Conservation (phyloP, 2,329 filamentous ascomycete species). For the Xylariaceae sp. region DNA sequence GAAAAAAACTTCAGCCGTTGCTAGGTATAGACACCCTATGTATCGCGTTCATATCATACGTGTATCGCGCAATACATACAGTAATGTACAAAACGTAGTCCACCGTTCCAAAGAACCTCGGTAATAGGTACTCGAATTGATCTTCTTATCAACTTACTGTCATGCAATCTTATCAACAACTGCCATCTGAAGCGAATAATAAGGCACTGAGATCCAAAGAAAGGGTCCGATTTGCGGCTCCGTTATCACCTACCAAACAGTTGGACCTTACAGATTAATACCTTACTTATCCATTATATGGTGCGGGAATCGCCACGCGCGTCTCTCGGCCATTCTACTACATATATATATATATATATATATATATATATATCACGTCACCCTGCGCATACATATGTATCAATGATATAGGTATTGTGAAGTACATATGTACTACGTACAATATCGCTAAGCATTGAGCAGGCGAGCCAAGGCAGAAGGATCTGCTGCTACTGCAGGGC, state of each 20-base stretch:
- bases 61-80: too few species aligned
- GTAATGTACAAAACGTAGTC: too few species aligned
- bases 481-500: neutral
- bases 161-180: neutral
- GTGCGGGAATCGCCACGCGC: neutral
- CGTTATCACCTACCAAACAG: constrained; percentile 10
- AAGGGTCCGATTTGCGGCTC: constrained; percentile 25
- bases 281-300: constrained; percentile 6
- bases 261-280: constrained; percentile 15
- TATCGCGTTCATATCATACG: too few species aligned
- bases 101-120: too few species aligned
- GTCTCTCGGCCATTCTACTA: neutral
- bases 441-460: neutral
- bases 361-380: neutral
- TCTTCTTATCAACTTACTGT: too few species aligned
- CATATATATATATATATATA: too few species aligned
- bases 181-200: neutral
- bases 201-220: neutral
- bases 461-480: neutral
- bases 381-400: too few species aligned
- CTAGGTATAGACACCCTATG: too few species aligned
- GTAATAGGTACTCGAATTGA: too few species aligned
- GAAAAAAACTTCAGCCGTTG: too few species aligned
- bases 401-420: too few species aligned
- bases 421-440: too few species aligned